These are phyloP conservation scores for Harringtonia lauricola DNA, from an alignment of 2,329 filamentous ascomycete species.

Conservation along the genomic window DNA sequence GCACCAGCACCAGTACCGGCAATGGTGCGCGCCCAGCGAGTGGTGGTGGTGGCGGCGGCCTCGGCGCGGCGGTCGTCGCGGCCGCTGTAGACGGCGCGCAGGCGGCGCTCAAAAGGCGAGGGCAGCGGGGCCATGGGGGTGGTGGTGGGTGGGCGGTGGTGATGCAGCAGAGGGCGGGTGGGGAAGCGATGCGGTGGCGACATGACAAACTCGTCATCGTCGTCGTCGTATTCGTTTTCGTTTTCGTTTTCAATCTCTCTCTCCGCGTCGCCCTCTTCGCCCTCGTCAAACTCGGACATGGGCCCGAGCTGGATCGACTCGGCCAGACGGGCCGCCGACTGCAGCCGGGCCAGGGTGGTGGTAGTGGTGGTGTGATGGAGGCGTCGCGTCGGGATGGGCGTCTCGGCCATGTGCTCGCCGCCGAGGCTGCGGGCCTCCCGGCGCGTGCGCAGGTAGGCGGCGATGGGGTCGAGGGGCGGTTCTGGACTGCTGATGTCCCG, in stretches of 20 bases:
- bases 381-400: neutral
- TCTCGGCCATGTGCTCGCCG: conserved; percentile 5
- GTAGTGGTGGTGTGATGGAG: neutral
- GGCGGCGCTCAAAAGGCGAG: conserved; percentile 12
- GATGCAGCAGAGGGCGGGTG: neutral
- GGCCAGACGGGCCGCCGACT: conserved; percentile 11
- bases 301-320: conserved; percentile 14
- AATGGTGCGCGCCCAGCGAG: neutral
- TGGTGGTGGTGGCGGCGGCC: neutral
- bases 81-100: conserved; percentile 11
- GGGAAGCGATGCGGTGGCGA: neutral
- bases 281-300: conserved; percentile 15
- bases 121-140: conserved; percentile 14
- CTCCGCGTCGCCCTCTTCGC: neutral
- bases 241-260: conserved; percentile 5
- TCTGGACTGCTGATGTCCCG: neutral
- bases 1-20: no score
- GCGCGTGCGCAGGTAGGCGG: no score
- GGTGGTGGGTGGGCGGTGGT: conserved; percentile 5
- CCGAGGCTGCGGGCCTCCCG: conserved; percentile 2
- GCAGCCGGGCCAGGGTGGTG: conserved; percentile 1
- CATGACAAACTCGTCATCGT: neutral
- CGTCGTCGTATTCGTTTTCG: conserved; percentile 25
- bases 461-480: neutral
- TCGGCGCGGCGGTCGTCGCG: neutral